phyloP scores from a whole-genome alignment of 73 alveolate genomes.

The Paramecium sexaurelia region DNA sequence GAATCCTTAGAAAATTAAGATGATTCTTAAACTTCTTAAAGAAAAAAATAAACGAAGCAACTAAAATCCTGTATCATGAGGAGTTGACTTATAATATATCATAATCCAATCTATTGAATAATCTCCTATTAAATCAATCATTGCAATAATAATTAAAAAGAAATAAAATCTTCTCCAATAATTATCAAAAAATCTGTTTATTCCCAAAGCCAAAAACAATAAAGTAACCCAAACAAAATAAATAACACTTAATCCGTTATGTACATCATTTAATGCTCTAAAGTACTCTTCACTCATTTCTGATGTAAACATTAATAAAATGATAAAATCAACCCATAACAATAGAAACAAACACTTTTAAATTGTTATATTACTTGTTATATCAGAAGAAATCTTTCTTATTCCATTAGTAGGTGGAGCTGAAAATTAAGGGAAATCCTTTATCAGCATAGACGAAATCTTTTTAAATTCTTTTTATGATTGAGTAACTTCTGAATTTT shows the following conservation, averaged over 20 bases:
- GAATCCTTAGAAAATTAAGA: conserved; percentile 32
- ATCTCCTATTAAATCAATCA: conserved; percentile 9
- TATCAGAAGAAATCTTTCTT: conserved; percentile 12
- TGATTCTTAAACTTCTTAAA: conserved; percentile 28
- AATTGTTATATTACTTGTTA: not conserved
- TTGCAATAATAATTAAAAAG: not conserved
- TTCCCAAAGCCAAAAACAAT: not conserved
- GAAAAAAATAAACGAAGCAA: not conserved
- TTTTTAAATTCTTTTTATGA: conserved; percentile 15
- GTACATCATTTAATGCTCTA: not conserved
- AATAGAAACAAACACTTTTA: not conserved
- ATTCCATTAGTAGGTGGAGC: not conserved
- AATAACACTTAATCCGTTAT: not conserved
- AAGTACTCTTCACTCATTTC: not conserved
- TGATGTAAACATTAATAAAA: not conserved
- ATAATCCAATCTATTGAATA: not conserved
- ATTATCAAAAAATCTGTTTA: conserved; percentile 30
- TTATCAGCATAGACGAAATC: not conserved
- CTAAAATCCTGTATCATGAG: not conserved
- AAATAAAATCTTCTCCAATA: conserved; percentile 48
- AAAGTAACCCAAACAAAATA: not conserved
- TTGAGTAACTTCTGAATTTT: not conserved
- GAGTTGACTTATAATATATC: not conserved
- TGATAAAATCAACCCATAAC: not conserved
- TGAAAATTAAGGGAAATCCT: not conserved